Percentiles rank a stretch among this genome's conserved stretches.
Conservation (phyloP, 2,329 filamentous ascomycete species). For the Lasiodiplodia theobromae region DNA sequence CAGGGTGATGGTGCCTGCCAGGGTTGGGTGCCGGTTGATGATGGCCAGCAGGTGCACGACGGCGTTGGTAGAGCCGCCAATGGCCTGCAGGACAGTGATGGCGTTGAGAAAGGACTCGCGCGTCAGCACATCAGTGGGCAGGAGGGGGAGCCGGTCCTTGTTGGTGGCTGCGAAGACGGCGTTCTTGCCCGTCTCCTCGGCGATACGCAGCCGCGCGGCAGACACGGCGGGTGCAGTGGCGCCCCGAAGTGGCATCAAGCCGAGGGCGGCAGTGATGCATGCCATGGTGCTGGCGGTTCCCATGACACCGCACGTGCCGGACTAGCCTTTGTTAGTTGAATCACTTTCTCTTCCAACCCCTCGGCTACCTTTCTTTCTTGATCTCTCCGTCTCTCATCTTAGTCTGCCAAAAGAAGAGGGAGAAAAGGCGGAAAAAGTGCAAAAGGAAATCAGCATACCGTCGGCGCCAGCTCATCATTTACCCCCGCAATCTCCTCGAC, state of each 20-base stretch:
- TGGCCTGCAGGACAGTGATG: constrained; percentile 54
- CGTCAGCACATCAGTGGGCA: constrained; percentile 54
- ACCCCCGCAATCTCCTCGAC: constrained; percentile 74
- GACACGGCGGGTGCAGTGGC: constrained; percentile 63
- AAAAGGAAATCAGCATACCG: constrained; percentile 53
- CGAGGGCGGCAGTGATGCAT: constrained; percentile 60
- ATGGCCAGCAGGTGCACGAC: constrained; percentile 55
- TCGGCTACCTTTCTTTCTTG: neutral
- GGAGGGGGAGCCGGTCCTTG: constrained; percentile 36
- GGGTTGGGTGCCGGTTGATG: constrained; percentile 57
- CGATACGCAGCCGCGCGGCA: constrained; percentile 59
- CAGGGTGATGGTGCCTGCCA: constrained; percentile 75
- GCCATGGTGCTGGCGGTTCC: constrained; percentile 66
- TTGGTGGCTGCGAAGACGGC: constrained; percentile 54
- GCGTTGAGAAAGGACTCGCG: constrained; percentile 58
- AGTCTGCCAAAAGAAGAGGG: neutral
- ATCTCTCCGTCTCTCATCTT: no score
- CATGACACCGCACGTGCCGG: constrained; percentile 65
- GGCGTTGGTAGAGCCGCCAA: constrained; percentile 54
- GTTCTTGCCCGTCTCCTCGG: constrained; percentile 60
- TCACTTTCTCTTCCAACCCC: no score
- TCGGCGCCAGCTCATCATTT: constrained; percentile 77
- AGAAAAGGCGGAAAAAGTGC: neutral
- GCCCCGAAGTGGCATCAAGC: constrained; percentile 60
- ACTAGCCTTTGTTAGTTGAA: constrained; percentile 32